A percentile compares a stretch with the other conserved stretches of the same genome.
phyloP scores from a whole-genome alignment of 1,139 yeast genomes.

The Insectozyma bohioensis region DNA sequence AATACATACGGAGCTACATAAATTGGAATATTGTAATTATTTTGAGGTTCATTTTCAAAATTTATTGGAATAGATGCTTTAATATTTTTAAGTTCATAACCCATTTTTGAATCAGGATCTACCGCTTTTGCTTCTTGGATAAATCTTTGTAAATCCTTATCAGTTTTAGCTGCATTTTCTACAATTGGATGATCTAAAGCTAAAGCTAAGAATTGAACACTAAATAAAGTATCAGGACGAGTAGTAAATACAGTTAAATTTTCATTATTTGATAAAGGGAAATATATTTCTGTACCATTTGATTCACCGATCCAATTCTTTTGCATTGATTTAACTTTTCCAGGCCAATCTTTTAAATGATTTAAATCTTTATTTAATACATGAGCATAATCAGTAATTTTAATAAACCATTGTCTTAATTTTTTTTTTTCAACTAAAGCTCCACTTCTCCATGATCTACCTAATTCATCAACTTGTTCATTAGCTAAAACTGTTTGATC shows the following conservation, averaged over 20 bases:
- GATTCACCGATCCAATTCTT: conserved; percentile 92
- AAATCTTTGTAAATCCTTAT: conserved; percentile 46
- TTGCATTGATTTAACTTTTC: conserved; percentile 87
- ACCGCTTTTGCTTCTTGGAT: conserved; percentile 35
- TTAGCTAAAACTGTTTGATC: conserved; percentile 93
- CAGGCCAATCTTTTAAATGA: conserved; percentile 74
- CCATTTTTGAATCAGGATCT: conserved; percentile 58
- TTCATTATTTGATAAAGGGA: conserved; percentile 27
- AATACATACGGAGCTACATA: conserved; percentile 91
- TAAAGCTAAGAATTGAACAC: conserved; percentile 80
- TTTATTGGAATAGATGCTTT: conserved; percentile 64
- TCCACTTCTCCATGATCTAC: conserved; percentile 95
- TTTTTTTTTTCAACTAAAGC: conserved; percentile 82
- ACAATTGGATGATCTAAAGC: conserved; percentile 71
- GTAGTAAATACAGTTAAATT: conserved; percentile 70
- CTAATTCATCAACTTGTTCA: conserved; percentile 91
- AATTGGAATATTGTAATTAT: conserved; percentile 54
- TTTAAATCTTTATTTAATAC: conserved; percentile 64
- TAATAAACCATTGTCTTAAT: conserved; percentile 90
- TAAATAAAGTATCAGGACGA: conserved; percentile 81
- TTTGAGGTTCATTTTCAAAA: conserved; percentile 17
- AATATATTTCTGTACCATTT: conserved; percentile 68
- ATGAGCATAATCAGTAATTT: conserved; percentile 78
- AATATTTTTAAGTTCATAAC: conserved; percentile 50
- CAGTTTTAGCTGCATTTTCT: conserved; percentile 28